Evolutionary conservation across 352 stramenopile species (phyloP), one percentile per base, ranked within the genome.

Genomic region (Phytophthora multivora): DNA sequence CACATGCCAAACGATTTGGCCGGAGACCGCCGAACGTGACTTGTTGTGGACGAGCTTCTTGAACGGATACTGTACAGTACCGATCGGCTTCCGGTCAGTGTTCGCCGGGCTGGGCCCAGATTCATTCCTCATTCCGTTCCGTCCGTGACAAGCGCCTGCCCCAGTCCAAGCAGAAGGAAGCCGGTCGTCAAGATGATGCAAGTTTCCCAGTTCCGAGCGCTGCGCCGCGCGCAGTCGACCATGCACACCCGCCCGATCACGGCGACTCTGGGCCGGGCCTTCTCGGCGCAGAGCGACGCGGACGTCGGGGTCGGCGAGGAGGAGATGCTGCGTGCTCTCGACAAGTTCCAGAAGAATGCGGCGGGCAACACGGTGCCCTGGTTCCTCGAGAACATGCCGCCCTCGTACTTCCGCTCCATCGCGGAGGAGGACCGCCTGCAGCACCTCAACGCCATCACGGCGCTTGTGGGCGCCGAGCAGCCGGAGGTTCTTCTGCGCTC

Each of bases 311-410:
- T 57, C 38, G 54, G 38, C 12, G 40, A 82, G 41, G 62, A 88
- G 10, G 69, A 88, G 59, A 59, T 90, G 55, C 64, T 90, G 39
- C 55, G 74, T 33, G 72, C 75, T 18, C 71, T 93, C 36, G 78
- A 89, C 61, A 73, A 77, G 52, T 87, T 89, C 75, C 83, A 93
- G 66, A 85, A 88, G 68, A 68, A 78, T 11, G 72, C 81, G 1
- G 83, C 83, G 6, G 51, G 59, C 64, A 90, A 91, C 73, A 91
- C 83, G 26, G 83, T 93, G 31, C 81, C 81, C 62, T 96, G 89
- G 89, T 96, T 96, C 65, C 60, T 97, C 41, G 71, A 89, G 43
- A 94, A 95, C 80, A 97, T 97, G 89, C 89, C 89, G 19, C 79
- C 82, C 15, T 70, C 89, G n/a, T 97, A 97, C 78, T 97, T 96